These are phyloP conservation scores for Yamadazyma taylorii DNA, from an alignment of 1,139 yeast species.

Conservation along the genomic window DNA sequence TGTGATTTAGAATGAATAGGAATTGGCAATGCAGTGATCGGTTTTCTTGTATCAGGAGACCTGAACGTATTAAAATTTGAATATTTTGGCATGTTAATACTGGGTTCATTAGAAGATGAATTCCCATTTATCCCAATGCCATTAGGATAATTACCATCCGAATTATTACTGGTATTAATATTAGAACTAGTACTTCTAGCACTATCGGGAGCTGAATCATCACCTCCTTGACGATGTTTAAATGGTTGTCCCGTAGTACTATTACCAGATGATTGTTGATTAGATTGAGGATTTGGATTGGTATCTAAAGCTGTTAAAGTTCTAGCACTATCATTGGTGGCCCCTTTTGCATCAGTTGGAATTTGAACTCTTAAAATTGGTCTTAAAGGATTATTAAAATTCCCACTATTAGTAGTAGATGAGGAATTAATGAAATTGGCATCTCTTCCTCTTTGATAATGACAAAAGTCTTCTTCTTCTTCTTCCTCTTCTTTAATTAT, in stretches of 20 bases:
- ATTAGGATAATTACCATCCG: conserved; percentile 5
- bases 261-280: neutral
- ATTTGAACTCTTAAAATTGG: conserved; percentile 54
- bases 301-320: conserved; percentile 19
- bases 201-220: conserved; percentile 1
- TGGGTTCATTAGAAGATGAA: conserved; percentile 16
- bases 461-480: conserved; percentile 14
- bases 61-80: conserved; percentile 33
- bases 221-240: neutral
- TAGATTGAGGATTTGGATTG: conserved; percentile 6
- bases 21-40: conserved; percentile 35
- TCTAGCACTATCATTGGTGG: conserved; percentile 17
- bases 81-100: conserved; percentile 23
- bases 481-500: conserved; percentile 17
- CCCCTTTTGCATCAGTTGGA: conserved; percentile 40
- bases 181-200: conserved; percentile 2
- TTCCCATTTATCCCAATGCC: no score
- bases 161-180: neutral
- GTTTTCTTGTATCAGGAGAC: conserved; percentile 39
- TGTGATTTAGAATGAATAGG: conserved; percentile 43
- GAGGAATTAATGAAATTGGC: conserved; percentile 6
- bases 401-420: conserved; percentile 2
- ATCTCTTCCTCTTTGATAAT: neutral
- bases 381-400: conserved; percentile 23
- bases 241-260: conserved; percentile 2